Evolutionary conservation across 495 filamentous ascomycete species (phyloP), one percentile per base, ranked within the genome.

Genomic region (Penicillium silybi): DNA sequence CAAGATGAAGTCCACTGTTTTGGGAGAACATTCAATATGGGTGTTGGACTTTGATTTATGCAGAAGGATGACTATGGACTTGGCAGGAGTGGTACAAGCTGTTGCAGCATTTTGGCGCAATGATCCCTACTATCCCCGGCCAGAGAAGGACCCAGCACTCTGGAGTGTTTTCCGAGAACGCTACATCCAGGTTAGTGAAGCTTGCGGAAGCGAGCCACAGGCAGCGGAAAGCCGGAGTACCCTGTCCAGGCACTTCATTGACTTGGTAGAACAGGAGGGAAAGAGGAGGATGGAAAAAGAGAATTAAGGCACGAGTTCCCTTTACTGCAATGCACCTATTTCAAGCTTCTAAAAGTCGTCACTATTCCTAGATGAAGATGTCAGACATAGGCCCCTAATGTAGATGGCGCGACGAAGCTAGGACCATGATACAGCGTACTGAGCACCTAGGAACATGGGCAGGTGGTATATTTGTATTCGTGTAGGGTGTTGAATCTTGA

Each of bases 21-120:
- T 66, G 1, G 58, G 61, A 1, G n/a, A 32, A 0, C 58, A 66
- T 49, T 22, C 38, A 1, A 46, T 76, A 46, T 79, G 74, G 76
- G 42, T 76, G 9, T 59, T 80, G 4, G 75, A 80, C 41, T 80
- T 78, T 40, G 56, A 62, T 47, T 25, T 41, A 29, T 62, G 62
- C 38, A 35, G 49, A 18, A 45, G 9, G 0, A 62, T 62, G 39
- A 41, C 52, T 10, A 55, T 61, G 50, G 53, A 61, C 27, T 10
- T 13, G 13, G 29, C 39, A 18, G 61, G 54, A 23, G 58, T 58
- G 6, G 19, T 35, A 16, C 54, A 58, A 41, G 58, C 54, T 39
- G 55, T 48, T 18, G 20, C 32, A 20, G 54, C 54, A 1, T 64
- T 61, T 49, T 57, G 50, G 47, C 4, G 49, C 11, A 64, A 57